Evolutionary conservation across 805 yeast genomes (phyloP).

Genomic region (Starmerella scarabaei): DNA sequence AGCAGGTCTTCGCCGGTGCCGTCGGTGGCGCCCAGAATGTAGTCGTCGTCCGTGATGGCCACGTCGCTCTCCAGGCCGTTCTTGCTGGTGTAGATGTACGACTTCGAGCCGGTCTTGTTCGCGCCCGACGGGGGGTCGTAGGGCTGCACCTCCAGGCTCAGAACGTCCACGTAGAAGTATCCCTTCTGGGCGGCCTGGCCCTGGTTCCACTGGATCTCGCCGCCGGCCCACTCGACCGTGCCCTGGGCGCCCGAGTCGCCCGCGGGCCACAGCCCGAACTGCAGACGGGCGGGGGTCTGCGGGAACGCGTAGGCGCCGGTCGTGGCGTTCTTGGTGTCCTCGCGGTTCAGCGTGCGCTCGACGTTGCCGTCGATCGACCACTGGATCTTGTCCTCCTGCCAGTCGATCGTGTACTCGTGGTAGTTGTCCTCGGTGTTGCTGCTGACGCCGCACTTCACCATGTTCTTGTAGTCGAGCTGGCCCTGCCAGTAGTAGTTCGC

Average conservation of each 20-base stretch:
- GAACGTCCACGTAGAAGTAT: constrained; percentile 60
- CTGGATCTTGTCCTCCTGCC: constrained; percentile 56
- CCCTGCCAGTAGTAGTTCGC: constrained; percentile 75
- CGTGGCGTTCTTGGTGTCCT: constrained; percentile 46
- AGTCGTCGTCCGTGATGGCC: constrained; percentile 47
- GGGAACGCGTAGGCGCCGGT: constrained; percentile 60
- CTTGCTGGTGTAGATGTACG: constrained; percentile 44
- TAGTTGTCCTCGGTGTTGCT: constrained; percentile 49
- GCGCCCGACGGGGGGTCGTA: constrained; percentile 59
- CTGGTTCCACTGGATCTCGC: constrained; percentile 70
- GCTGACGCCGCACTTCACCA: constrained; percentile 31
- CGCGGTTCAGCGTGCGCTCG: constrained; percentile 50
- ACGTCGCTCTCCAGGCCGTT: constrained; percentile 36
- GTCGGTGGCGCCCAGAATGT: constrained; percentile 45
- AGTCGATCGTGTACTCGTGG: constrained; percentile 67
- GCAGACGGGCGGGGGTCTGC: constrained; percentile 80
- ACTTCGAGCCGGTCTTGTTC: constrained; percentile 32
- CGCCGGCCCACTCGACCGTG: constrained; percentile 79
- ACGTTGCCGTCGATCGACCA: constrained; percentile 64
- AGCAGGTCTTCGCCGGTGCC: constrained; percentile 50
- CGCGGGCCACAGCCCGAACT: constrained; percentile 47
- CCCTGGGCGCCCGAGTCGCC: constrained; percentile 40
- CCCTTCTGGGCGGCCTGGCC: constrained; percentile 61
- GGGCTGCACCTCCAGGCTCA: constrained; percentile 49
- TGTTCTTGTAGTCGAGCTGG: constrained; percentile 51